Evolutionary conservation across 2,329 filamentous ascomycete species (phyloP).

Genomic region (Saccharata proteae): DNA sequence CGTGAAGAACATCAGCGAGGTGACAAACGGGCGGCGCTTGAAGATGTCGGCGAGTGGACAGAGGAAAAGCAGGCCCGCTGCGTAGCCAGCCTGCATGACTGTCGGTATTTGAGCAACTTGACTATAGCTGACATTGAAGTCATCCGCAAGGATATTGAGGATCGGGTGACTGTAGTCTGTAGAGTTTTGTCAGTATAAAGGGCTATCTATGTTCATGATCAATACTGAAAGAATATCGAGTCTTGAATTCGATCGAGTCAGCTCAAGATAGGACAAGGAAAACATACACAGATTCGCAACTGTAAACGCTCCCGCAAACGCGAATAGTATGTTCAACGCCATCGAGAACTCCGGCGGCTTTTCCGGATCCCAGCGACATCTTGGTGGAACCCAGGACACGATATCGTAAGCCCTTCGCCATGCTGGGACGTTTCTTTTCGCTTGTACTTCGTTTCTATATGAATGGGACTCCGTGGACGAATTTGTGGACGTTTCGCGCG

Average conservation of each 20-base stretch:
- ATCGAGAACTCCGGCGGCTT: constrained; percentile 58
- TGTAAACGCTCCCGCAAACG: constrained; percentile 53
- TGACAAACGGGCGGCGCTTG: constrained; percentile 55
- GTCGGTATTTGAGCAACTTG: constrained; percentile 58
- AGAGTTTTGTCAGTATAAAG: no score
- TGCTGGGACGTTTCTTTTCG: constrained; percentile 2
- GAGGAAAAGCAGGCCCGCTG: constrained; percentile 58
- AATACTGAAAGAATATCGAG: no score
- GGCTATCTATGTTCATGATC: no score
- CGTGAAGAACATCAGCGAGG: constrained; percentile 55
- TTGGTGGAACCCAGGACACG: constrained; percentile 49
- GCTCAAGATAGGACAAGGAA: no score
- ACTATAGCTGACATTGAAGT: constrained; percentile 61
- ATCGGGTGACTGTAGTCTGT: constrained; percentile 64
- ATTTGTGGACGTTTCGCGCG: no score
- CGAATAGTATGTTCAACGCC: constrained; percentile 58
- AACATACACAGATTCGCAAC: constrained; percentile 56
- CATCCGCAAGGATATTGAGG: constrained; percentile 58
- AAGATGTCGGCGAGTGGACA: constrained; percentile 64
- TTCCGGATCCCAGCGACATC: constrained; percentile 55
- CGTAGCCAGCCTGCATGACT: constrained; percentile 69
- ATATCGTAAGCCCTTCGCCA: constrained; percentile 17
- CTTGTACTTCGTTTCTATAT: no score
- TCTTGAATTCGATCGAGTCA: no score
- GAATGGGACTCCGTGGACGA: no score